Evolutionary conservation across 352 stramenopile species (phyloP), one percentile per base, ranked within the genome.

Genomic region (Phytophthora kernoviae): DNA sequence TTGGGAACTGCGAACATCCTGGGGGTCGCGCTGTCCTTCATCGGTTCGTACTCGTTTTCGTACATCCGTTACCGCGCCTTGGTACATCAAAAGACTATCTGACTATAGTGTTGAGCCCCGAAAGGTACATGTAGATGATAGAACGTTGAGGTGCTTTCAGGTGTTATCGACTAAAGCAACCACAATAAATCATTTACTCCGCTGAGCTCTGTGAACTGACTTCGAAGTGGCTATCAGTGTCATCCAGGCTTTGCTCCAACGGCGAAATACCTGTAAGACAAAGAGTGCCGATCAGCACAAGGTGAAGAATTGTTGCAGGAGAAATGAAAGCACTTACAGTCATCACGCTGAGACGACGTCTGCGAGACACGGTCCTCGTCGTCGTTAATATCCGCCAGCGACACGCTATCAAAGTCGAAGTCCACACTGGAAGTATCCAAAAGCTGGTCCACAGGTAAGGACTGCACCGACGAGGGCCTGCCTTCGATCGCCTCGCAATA

Each of bases 361-460:
- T 91, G 73, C 4, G 84, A 93, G 24, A 91, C 54, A 27, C 72
- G 78, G 48, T 93, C 84, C 17, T 86, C 62, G 47, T 84, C 74
- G 46, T 79, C 70, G 62, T 87, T 81, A 10, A 45, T 61, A 44
- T 74, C 86, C 0, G 68, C 62, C 40, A 95, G 74, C 10, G 86
- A 95, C n/a, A 95, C 79, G 63, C 84, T 93, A 65, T 94, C 86
- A 18, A 94, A 66, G 49, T 95, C 86, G 55, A 90, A 93, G 57
- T 95, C 86, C 52, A 75, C 58, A 15, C 81, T 69, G 4, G 77
- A 73, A 21, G 83, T 62, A 40, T 90, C 78, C 27, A 66, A 58
- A 10, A 89, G 64, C 10, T 73, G 79, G 8, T 91, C 83, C 0
- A 64, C 52, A 4, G 79, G 81, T 39, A 93, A 63, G 41, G 81